Base-by-base conservation (phyloP, 148 eudicot genomes). In the Cornus florida region DNA sequence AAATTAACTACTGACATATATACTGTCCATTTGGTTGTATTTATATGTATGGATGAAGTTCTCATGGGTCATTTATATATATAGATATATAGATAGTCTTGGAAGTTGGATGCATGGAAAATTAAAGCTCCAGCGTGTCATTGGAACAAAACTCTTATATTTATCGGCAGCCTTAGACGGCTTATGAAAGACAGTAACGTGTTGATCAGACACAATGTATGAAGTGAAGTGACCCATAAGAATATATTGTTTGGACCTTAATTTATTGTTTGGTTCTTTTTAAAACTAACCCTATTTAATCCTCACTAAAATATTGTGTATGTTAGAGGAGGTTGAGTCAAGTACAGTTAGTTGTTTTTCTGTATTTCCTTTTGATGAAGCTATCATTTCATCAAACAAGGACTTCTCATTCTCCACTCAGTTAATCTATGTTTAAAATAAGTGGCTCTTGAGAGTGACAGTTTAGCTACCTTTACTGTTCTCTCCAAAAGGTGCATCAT, bases 221-320 rank as follows among this genome's bases (percentile, higher is more conserved):
- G 69, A 69, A 62, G 71, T 86, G 87, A 88, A 83, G 88, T 88
- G 83, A 82, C 80, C 88, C 85, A 68, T 32, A 86, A 82, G 83
- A 79, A 81, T 76, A 43, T 65, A n/a, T 35, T 28, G 38, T 43
- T 43, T 70, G 67, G 77, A 81, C 81, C 69, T 85, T 81, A 35
- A 4, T 35, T 35, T 35, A 86, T 85, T 85, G 70, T 74, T 82
- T 72, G 75, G 67, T 77, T 75, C 64, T 76, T 71, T 46, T 75
- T 71, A 71, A 76, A 87, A 85, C 87, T 80, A 83, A 77, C 81
- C 78, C 83, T 35, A 77, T 73, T 80, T 84, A 66, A 75, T 41
- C 70, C 70, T 57, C 39, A 69, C 19, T 86, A 48, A 70, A 79
- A 43, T 76, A 79, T 22, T 77, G 62, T 69, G 38, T 33, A 0